phyloP scores from a whole-genome alignment of 805 yeast species.

The Maudiozyma barnettii region DNA sequence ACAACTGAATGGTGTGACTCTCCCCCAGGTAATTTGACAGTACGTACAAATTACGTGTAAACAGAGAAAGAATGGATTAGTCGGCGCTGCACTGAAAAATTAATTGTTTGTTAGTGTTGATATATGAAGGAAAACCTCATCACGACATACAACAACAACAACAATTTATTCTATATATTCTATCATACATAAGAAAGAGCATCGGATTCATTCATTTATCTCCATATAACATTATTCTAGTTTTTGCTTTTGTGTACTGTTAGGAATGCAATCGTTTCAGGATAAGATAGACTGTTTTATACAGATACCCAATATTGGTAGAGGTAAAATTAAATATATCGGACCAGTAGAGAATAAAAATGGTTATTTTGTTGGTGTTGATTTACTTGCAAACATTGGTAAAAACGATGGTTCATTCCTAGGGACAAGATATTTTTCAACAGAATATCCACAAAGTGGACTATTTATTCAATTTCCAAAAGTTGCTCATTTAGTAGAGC shows the following conservation, averaged over 20 bases:
- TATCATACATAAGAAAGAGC: no score
- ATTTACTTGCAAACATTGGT: constrained; percentile 60
- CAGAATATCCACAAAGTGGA: constrained; percentile 58
- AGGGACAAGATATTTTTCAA: constrained; percentile 61
- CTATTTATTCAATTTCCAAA: constrained; percentile 56
- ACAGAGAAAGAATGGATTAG: no score
- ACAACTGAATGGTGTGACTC: no score
- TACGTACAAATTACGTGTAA: no score
- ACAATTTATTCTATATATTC: no score
- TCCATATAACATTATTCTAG: no score
- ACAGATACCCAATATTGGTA: constrained; percentile 58
- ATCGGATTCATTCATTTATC: no score
- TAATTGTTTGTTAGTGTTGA: no score
- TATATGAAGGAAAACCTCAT: no score
- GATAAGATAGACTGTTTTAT: constrained; percentile 27
- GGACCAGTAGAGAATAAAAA: constrained; percentile 66
- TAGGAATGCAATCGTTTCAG: constrained; percentile 10
- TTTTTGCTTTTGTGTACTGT: neutral
- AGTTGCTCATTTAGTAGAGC: constrained; percentile 23
- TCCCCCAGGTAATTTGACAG: no score
- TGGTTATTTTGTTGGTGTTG: constrained; percentile 83
- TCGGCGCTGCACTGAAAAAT: no score
- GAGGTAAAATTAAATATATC: constrained; percentile 57
- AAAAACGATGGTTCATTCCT: constrained; percentile 79
- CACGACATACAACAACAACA: no score